Evolutionary conservation across 768 basidiomycete genomes (phyloP).

Genomic region (Leccinum barrowsii): DNA sequence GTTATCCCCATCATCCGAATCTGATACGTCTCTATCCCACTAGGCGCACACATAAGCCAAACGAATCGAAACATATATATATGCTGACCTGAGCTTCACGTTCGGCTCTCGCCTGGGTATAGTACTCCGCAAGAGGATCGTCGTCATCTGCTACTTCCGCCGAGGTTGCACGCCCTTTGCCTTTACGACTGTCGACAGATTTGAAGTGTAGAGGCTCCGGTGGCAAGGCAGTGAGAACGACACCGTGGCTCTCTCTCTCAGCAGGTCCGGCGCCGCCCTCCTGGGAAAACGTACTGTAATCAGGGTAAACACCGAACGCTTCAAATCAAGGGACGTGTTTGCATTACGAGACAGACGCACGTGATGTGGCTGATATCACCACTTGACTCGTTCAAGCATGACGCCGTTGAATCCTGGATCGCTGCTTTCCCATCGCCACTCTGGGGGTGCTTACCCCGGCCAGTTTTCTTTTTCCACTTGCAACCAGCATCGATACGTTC

Average conservation of each 20-base stretch:
- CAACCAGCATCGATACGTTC: conserved; percentile 46
- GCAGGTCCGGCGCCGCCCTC: conserved; percentile 15
- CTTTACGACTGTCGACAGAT: neutral
- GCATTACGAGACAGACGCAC: conserved; percentile 32
- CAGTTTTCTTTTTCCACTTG: conserved; percentile 16
- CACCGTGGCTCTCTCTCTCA: neutral
- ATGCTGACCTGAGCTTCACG: conserved; percentile 40
- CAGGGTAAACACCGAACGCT: conserved; percentile 13
- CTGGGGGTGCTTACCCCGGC: neutral
- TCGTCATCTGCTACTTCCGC: conserved; percentile 5
- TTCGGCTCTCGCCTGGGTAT: conserved; percentile 52
- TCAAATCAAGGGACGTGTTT: neutral
- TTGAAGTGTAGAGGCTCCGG: conserved; percentile 23
- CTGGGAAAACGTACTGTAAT: conserved; percentile 36
- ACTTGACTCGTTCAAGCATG: conserved; percentile 4
- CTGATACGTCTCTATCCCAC: conserved; percentile 36
- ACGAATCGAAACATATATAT: neutral
- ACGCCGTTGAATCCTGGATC: neutral
- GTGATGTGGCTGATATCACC: conserved; percentile 46
- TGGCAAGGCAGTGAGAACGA: conserved; percentile 20
- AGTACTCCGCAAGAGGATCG: conserved; percentile 68
- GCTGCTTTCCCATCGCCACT: neutral
- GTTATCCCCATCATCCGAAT: conserved; percentile 31
- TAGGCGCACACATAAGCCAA: conserved; percentile 10
- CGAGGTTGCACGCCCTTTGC: neutral